phyloP scores from a whole-genome alignment of 2,329 filamentous ascomycete genomes.

The Penicillium glabrum region DNA sequence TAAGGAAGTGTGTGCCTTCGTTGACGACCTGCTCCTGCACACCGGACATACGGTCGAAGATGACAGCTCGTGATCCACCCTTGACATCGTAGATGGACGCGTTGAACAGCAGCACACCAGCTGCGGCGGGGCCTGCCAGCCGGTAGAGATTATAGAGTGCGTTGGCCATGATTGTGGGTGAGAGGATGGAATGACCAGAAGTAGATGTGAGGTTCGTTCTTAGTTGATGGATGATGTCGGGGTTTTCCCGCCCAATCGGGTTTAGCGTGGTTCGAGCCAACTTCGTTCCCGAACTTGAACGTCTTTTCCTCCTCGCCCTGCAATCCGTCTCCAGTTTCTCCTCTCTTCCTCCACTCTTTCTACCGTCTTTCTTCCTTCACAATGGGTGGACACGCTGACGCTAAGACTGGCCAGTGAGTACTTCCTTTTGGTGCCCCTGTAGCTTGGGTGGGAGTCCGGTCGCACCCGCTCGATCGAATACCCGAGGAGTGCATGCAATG shows the following conservation, averaged over 20 bases:
- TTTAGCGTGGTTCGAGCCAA: conserved; percentile 34
- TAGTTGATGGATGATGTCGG: conserved; percentile 34
- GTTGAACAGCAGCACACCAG: conserved; percentile 67
- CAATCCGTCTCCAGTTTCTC: conserved; percentile 6
- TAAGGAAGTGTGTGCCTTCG: conserved; percentile 94
- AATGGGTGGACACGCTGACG: conserved; percentile 40
- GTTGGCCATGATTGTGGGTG: conserved; percentile 44
- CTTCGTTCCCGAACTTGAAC: conserved; percentile 32
- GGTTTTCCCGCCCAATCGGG: conserved; percentile 39
- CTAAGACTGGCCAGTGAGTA: conserved; percentile 48
- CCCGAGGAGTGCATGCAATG: neutral
- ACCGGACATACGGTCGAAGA: conserved; percentile 91
- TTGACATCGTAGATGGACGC: conserved; percentile 95
- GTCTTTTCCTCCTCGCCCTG: conserved; percentile 25
- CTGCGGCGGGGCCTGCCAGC: conserved; percentile 68
- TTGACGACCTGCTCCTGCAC: conserved; percentile 91
- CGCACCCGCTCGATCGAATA: conserved; percentile 19
- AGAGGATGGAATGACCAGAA: conserved; percentile 6
- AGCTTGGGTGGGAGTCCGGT: conserved; percentile 13
- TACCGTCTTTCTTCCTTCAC: conserved; percentile 20
- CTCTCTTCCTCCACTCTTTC: conserved; percentile 12
- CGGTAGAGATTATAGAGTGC: conserved; percentile 37
- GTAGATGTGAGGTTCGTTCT: conserved; percentile 5
- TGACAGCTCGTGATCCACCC: conserved; percentile 90
- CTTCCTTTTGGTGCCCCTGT: neutral